Evolutionary conservation across 2,329 filamentous ascomycete genomes (phyloP).

Genomic region (Epichloe coenophiala): DNA sequence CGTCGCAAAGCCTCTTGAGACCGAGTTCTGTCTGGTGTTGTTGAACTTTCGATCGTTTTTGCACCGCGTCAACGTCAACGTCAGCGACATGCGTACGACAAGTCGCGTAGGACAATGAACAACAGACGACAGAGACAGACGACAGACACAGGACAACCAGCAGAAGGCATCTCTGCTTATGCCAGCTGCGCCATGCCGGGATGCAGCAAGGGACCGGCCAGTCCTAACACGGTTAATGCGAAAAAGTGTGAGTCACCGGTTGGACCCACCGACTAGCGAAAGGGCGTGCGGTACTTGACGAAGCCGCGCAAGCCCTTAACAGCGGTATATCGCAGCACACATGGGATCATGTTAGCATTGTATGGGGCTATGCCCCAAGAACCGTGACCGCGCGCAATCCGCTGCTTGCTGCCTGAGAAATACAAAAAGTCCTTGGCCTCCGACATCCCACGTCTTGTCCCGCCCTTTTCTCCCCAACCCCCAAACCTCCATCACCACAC

Average conservation of each 20-base stretch:
- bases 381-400: constrained; percentile 5
- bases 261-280: constrained; percentile 13
- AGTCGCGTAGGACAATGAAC: background rate
- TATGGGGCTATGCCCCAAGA: background rate
- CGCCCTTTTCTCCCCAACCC: constrained; percentile 18
- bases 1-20: background rate
- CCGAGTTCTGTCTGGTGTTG: background rate
- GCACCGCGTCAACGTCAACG: background rate
- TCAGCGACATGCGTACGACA: too few species aligned
- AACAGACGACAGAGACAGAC: background rate
- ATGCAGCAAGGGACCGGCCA: constrained; percentile 10
- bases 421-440: constrained; percentile 25
- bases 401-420: constrained; percentile 32
- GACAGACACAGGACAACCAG: too few species aligned
- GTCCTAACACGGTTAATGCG: constrained; percentile 16
- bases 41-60: background rate
- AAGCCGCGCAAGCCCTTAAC: constrained; percentile 2
- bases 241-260: constrained; percentile 23
- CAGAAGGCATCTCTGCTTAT: background rate
- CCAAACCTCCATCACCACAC: constrained; percentile 21
- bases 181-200: background rate
- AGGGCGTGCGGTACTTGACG: constrained; percentile 11
- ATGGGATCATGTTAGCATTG: background rate
- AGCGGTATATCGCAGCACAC: background rate
- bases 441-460: constrained; percentile 9